Evolutionary conservation across 2,329 filamentous ascomycete species (phyloP).

Genomic region (Clonostachys rosea): DNA sequence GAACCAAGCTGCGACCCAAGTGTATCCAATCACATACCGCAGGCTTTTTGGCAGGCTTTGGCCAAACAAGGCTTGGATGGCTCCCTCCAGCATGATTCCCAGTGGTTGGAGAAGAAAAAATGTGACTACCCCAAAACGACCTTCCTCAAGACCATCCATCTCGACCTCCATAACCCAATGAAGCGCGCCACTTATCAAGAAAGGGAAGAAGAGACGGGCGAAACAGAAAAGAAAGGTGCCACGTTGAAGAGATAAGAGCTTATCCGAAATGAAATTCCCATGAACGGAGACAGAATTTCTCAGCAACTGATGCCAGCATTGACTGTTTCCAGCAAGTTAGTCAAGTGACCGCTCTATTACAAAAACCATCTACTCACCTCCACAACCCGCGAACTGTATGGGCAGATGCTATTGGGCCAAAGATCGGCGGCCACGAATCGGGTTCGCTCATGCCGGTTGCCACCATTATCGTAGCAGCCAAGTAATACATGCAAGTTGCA

Average conservation of each 20-base stretch:
- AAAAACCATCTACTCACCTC: constrained; percentile 1
- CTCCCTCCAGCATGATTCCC: constrained; percentile 6
- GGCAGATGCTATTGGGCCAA: neutral
- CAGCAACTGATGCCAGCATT: constrained; percentile 4
- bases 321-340: too few species aligned
- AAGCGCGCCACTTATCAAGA: constrained; percentile 2
- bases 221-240: constrained; percentile 1
- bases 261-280: constrained; percentile 3
- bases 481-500: neutral
- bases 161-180: constrained; percentile 1
- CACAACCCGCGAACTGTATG: constrained; percentile 6
- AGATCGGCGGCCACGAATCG: constrained; percentile 1
- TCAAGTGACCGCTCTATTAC: neutral
- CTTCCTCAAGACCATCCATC: neutral
- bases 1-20: constrained; percentile 1
- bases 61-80: constrained; percentile 1
- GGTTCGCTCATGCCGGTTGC: constrained; percentile 1
- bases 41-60: neutral
- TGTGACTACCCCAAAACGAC: neutral
- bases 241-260: constrained; percentile 1
- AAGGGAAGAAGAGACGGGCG: constrained; percentile 4
- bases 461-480: neutral
- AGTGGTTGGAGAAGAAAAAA: constrained; percentile 5
- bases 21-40: constrained; percentile 1
- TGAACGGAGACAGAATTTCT: constrained; percentile 2